These are phyloP conservation scores for Populus hybrid DNA, from an alignment of 441 rosid species.

Conservation along the genomic window DNA sequence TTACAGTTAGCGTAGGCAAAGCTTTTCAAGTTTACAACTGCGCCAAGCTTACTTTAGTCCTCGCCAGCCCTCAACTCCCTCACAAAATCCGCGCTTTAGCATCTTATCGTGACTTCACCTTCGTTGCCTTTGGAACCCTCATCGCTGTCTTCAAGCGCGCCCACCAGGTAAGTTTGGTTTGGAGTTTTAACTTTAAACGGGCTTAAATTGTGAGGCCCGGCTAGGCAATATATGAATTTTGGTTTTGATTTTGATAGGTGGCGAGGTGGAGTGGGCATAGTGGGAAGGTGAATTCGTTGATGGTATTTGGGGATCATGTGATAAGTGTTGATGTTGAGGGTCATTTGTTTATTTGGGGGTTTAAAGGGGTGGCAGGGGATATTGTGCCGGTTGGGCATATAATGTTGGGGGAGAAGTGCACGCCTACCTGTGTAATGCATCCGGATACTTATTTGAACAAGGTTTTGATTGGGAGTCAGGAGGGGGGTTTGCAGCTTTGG, in stretches of 20 bases:
- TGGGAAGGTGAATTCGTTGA: constrained; percentile 67
- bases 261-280: constrained; percentile 83
- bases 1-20: too few species aligned
- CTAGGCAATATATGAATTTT: not conserved
- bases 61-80: constrained; percentile 72
- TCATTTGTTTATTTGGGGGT: constrained; percentile 72
- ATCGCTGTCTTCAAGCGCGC: constrained; percentile 83
- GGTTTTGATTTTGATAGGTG: constrained; percentile 38
- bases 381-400: constrained; percentile 62
- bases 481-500: too few species aligned
- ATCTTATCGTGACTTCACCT: constrained; percentile 79
- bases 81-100: constrained; percentile 83
- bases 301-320: constrained; percentile 81
- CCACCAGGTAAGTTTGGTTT: constrained; percentile 48
- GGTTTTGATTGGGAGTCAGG: constrained; percentile 31
- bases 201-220: not conserved
- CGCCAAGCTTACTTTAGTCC: constrained; percentile 74
- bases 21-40: constrained; percentile 94
- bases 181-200: not conserved
- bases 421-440: constrained; percentile 76
- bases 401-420: constrained; percentile 46
- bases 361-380: constrained; percentile 63
- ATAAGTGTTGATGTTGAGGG: constrained; percentile 86
- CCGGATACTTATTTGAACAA: constrained; percentile 94
- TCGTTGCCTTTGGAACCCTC: constrained; percentile 67